Conservation (phyloP, 805 yeast species). For the Naumovozyma dairenensis region DNA sequence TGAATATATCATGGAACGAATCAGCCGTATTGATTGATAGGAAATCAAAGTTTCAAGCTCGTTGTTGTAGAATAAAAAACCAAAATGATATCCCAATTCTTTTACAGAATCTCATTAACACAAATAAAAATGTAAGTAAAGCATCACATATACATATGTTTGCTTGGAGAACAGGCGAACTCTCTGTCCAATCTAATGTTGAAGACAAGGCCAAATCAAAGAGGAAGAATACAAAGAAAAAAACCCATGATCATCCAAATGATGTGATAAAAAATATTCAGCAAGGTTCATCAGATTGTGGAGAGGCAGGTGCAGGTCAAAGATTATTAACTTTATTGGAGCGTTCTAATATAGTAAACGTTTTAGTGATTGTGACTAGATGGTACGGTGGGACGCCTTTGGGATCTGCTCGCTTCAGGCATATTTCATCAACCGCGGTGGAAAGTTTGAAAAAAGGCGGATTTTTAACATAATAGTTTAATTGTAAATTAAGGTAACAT, state of each 20-base stretch:
- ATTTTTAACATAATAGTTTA: conserved; percentile 10
- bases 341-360: conserved; percentile 39
- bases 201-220: neutral
- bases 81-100: conserved; percentile 35
- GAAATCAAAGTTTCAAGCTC: conserved; percentile 61
- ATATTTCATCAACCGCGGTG: conserved; percentile 47
- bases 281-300: conserved; percentile 61
- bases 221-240: conserved; percentile 5
- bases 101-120: conserved; percentile 33
- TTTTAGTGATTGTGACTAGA: conserved; percentile 58
- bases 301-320: conserved; percentile 68
- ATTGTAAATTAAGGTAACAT: no score
- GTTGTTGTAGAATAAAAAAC: conserved; percentile 35
- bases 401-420: conserved; percentile 63
- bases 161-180: conserved; percentile 55
- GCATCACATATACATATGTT: conserved; percentile 67
- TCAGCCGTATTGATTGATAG: conserved; percentile 36
- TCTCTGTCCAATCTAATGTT: conserved; percentile 4
- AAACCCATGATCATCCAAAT: neutral
- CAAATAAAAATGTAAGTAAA: conserved; percentile 40
- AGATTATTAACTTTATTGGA: conserved; percentile 47
- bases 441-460: conserved; percentile 39
- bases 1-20: conserved; percentile 38
- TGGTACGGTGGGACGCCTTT: conserved; percentile 78
- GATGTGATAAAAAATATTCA: conserved; percentile 16